Base-by-base conservation (phyloP, 768 basidiomycete species). In the Suillus cothurnatus region DNA sequence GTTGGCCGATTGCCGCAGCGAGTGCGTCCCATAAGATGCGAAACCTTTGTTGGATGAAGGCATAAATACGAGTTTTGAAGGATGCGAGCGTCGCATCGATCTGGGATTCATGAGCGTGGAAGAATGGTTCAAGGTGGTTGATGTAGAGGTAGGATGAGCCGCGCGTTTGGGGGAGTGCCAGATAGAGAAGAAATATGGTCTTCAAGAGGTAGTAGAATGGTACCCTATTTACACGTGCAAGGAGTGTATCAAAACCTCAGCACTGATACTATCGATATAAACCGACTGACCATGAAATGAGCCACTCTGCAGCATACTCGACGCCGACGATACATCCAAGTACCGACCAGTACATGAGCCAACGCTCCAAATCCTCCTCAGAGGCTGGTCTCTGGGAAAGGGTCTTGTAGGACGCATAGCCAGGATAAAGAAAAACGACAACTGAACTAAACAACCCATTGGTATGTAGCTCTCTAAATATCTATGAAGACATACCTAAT, bases 321-420 rank as follows among this genome's bases (percentile, higher is more conserved):
- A 93, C 78, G 5, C 86, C 89, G 19, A 95, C 85, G 71, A 95
- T 87, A 72, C 90, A 91, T 2, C 92, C 91, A 3, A 93, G 84
- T 0, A 93, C 91, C n/a, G 88, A 89, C 95, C 96, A 98, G 71
- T 97, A 98, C 93, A 95, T 96, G 62, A 98, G 84, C 95, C 96
- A 97, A 78, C 94, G 82, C 74, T 97, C 96, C 11, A 96, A 82
- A 53, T 94, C 93, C 60, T 83, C 85, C 71, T 94, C 92, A 0
- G 89, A 90, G 2, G 92, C 92, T 23, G 93, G 93, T n/a, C 93
- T 84, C 70, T 91, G 88, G 43, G 91, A 91, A 38, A 98, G 85
- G 0, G 93, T 88, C 81, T 98, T 98, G 82, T 96, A 98, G n/a
- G 94, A 95, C 36, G 94, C 93, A 79, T 98, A 98, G 28, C 91